Percentiles rank a stretch among this genome's conserved stretches.
Evolutionary conservation across 2,329 filamentous ascomycete genomes (phyloP).

Genomic region (Colletotrichum gloeosporioides): DNA sequence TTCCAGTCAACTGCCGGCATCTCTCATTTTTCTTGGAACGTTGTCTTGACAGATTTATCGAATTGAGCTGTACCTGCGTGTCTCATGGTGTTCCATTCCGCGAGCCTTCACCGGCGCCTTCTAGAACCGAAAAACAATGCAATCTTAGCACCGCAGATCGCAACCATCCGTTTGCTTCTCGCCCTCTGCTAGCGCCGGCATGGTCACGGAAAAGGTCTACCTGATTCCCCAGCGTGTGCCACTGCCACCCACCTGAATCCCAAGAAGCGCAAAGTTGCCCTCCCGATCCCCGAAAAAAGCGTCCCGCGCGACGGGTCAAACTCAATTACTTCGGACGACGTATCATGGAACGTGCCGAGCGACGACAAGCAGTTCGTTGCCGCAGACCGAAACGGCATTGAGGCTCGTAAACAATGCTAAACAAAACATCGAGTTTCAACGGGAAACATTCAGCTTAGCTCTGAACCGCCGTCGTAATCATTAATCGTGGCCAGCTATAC

Average conservation of each 20-base stretch:
- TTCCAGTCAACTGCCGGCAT: not conserved
- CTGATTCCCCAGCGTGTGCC: not conserved
- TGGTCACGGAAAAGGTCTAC: not conserved
- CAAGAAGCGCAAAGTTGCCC: not conserved
- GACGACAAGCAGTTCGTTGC: not conserved
- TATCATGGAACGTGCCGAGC: not conserved
- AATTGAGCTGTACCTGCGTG: not conserved
- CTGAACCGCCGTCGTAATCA: not conserved
- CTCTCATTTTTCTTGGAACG: not conserved
- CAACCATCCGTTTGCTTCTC: not conserved
- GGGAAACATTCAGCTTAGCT: not conserved
- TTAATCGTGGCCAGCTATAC: not conserved
- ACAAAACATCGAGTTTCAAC: not conserved
- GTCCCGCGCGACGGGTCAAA: not conserved
- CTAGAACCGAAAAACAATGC: not conserved
- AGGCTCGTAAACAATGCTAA: not conserved
- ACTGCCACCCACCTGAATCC: not conserved
- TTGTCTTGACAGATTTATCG: not conserved
- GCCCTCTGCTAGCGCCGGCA: not conserved
- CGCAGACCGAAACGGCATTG: not conserved
- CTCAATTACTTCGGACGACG: not conserved
- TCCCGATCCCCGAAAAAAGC: not conserved
- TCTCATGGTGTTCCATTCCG: not conserved
- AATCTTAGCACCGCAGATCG: not conserved
- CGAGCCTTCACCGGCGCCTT: not conserved